Base-by-base conservation (phyloP, 1,284 basidiomycete species). In the Rhodotorula sp. region DNA sequence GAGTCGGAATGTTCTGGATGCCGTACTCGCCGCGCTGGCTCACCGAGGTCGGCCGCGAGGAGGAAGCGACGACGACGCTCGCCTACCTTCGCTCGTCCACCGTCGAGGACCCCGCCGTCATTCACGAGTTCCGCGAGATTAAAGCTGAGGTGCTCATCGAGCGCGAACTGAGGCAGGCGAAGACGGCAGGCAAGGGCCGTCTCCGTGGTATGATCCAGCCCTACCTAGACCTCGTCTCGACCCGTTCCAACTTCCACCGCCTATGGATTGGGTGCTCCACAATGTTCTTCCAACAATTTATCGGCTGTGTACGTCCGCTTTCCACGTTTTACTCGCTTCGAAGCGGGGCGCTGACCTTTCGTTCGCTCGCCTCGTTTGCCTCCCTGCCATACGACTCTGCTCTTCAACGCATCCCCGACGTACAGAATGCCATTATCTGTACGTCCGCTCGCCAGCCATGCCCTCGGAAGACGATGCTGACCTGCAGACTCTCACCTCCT, bases 21-120 rank as follows among this genome's bases (percentile, higher is more conserved):
- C 78, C 79, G 48, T 85, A 86, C 70, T 84, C 84, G 0, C 85
- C 85, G 0, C 79, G 83, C 4, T 85, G 84, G 82, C 81, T 86
- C 19, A 32, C 32, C 15, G 52, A 55, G 30, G 19, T 57, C 32
- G 71, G 68, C 15, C 54, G 71, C 39, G 64, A 62, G 54, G 71
- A 67, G 7, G 68, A 71, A 39, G 60, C 63, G 29, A 34, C 56
- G 22, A 29, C 64, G n/a, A 61, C 69, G 2, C 53, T 73, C 4
- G 62, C 71, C 22, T 52, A 62, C 24, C 61, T 73, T 9, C 69
- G 71, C 19, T 32, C 58, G 13, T 56, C 58, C 19, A 61, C 71
- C 19, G 32, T 60, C 58, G 70, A 71, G 32, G n/a, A 46, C 7
- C 47, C 59, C 11, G 59, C 48, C 30, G 59, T 60, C 59, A n/a